Conservation (phyloP, 2,329 filamentous ascomycete genomes). For the Fusarium denticulatum region DNA sequence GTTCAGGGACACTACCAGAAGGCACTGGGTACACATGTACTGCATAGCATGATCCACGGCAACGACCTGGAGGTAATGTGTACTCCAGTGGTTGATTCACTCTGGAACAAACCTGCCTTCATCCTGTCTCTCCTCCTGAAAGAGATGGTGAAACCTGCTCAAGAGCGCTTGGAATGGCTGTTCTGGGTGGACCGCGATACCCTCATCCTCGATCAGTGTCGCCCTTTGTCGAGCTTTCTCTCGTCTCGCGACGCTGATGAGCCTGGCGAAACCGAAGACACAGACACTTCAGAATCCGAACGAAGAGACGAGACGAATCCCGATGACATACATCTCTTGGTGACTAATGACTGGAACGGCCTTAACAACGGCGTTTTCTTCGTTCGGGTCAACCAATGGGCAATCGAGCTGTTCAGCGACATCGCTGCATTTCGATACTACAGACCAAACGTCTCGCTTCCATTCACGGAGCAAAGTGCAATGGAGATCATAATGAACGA, state of each 20-base stretch:
- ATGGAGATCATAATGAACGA: background rate
- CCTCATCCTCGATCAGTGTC: background rate
- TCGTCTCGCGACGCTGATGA: background rate
- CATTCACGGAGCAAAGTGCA: background rate
- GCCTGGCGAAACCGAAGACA: background rate
- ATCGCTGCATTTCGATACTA: background rate
- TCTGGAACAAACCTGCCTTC: slow-evolving; percentile 3
- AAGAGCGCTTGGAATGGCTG: background rate
- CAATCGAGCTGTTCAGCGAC: background rate
- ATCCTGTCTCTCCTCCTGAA: background rate
- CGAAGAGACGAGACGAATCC: background rate
- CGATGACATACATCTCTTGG: background rate
- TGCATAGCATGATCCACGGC: background rate
- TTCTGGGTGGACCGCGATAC: background rate
- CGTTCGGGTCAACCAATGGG: background rate
- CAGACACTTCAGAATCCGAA: background rate
- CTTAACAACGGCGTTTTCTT: background rate
- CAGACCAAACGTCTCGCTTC: background rate
- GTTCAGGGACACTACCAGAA: background rate
- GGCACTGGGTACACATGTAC: background rate
- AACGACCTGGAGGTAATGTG: background rate
- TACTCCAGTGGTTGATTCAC: background rate
- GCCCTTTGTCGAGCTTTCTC: background rate
- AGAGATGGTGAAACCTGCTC: background rate
- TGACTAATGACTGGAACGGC: background rate